Base-by-base conservation (phyloP, 768 basidiomycete species). In the Termitomyces bulborhizus region DNA sequence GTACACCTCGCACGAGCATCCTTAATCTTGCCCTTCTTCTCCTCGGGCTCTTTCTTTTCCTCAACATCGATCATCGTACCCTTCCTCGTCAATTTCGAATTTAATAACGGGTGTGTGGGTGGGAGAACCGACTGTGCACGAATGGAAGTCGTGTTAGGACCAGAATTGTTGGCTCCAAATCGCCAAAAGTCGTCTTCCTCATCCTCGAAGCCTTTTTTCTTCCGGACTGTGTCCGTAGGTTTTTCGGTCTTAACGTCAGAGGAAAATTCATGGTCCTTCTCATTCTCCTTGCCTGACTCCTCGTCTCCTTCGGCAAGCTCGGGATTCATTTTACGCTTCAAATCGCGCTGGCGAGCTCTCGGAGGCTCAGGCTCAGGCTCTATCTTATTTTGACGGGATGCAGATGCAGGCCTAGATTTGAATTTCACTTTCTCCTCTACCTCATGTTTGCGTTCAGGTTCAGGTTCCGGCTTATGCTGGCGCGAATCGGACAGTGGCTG, bases 171-270 rank as follows among this genome's bases (percentile, higher is more conserved):
- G 7, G 41, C 27, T 27, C 49, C 53, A 39, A 58, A 58, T 21
- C 54, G 37, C 57, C 57, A 55, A 13, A 54, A 58, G 31, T 58
- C 39, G n/a, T 51, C 49, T 32, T 58, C 47, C 13, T 55, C 31
- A 1, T 39, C 1, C 8, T 42, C 31, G 13, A 24, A 3, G 37
- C 11, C 12, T 31, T 18, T 31, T 3, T 26, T 31, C 6, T 26
- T 31, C 12, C 6, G 46, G 6, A 9, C 15, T 13, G 24, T 6
- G 13, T 32, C 29, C 24, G 31, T 18, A 29, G 4, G 2, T 18
- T 34, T 27, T 29, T 31, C 13, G 6, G 7, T 54, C 9, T 21
- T 40, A 6, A 37, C 36, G 11, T 7, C 15, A 4, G 9, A 26
- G 4, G 24, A 21, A 49, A 5, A 26, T n/a, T 3, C 53, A 9